These are phyloP conservation scores for Clitocybe nebularis DNA, from an alignment of 1,284 basidiomycete genomes.

Conservation along the genomic window DNA sequence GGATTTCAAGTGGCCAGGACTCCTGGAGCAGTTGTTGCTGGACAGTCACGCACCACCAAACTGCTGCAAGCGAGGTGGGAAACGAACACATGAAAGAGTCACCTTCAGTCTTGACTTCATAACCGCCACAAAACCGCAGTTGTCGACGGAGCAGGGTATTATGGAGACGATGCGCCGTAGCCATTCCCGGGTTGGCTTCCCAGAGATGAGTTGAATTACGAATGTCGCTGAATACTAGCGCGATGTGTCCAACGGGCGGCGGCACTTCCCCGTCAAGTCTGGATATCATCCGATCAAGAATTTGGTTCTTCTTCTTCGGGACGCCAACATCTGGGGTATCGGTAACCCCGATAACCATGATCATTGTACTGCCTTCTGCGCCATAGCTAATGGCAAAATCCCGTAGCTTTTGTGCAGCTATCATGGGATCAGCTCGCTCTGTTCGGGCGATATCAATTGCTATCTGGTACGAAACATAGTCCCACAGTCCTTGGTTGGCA, in stretches of 20 bases:
- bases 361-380: constrained; percentile 92
- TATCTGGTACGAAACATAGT: constrained; percentile 91
- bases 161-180: constrained; percentile 90
- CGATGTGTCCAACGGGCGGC: constrained; percentile 86
- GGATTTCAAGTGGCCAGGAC: constrained; percentile 91
- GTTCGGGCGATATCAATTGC: constrained; percentile 95
- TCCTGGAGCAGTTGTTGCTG: constrained; percentile 85
- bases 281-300: constrained; percentile 50
- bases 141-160: constrained; percentile 86
- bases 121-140: constrained; percentile 90
- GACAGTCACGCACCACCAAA: constrained; percentile 91
- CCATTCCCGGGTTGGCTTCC: constrained; percentile 98
- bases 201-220: constrained; percentile 96
- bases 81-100: constrained; percentile 99
- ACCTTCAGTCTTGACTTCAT: constrained; percentile 99
- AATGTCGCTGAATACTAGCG: constrained; percentile 98
- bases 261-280: constrained; percentile 80
- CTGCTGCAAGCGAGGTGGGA: constrained; percentile 80
- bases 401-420: constrained; percentile 94
- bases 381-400: constrained; percentile 98
- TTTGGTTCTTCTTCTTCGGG: constrained; percentile 42
- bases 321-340: constrained; percentile 35
- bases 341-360: constrained; percentile 91
- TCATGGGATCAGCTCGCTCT: constrained; percentile 87
- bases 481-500: constrained; percentile 92